Evolutionary conservation across 208 protist genomes (phyloP).

Genomic region (Crithidia mellificae): DNA sequence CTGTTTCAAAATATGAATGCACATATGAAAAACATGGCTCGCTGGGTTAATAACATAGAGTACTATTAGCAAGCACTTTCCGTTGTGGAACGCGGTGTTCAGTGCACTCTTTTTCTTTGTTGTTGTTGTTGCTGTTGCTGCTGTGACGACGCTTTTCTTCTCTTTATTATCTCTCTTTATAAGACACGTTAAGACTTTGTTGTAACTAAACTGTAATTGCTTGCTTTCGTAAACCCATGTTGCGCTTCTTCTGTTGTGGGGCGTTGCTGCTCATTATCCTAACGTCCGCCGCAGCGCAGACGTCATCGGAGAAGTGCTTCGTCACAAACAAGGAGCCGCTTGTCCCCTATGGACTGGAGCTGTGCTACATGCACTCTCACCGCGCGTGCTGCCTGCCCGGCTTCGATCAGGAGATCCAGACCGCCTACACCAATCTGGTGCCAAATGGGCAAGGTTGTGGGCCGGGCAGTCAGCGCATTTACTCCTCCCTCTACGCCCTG

Average conservation of each 20-base stretch:
- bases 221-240: too few species aligned
- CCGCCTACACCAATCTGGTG: conserved; percentile 36
- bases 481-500: conserved; percentile 44
- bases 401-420: conserved; percentile 39
- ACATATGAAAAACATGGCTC: too few species aligned
- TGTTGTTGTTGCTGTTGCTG: too few species aligned
- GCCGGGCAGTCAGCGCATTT: conserved; percentile 37
- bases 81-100: too few species aligned
- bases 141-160: neutral
- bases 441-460: conserved; percentile 41
- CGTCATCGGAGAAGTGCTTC: conserved; percentile 27
- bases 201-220: too few species aligned
- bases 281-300: neutral
- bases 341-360: conserved; percentile 38
- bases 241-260: neutral
- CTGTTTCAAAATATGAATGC: too few species aligned
- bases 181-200: too few species aligned
- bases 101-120: too few species aligned
- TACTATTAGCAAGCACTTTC: too few species aligned
- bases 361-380: conserved; percentile 55
- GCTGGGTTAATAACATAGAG: too few species aligned
- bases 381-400: conserved; percentile 45
- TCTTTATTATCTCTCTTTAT: neutral
- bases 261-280: conserved; percentile 1
- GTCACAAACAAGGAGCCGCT: conserved; percentile 10